Conservation (phyloP, 176 grass and related monocot species). For the Pontederia paniculata region DNA sequence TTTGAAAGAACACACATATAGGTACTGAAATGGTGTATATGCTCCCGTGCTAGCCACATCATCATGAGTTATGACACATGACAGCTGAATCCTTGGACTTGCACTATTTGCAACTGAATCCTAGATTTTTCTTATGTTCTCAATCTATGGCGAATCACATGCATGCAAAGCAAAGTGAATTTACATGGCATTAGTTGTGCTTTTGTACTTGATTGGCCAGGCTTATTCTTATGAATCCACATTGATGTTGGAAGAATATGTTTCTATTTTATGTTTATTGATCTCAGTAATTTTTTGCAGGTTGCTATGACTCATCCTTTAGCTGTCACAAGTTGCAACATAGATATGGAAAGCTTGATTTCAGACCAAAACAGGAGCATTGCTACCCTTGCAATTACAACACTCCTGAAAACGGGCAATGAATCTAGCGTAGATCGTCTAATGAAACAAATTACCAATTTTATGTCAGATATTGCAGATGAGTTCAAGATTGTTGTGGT, state of each 20-base stretch:
- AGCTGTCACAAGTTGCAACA: slow-evolving; percentile 97
- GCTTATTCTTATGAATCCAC: no score
- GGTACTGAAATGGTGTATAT: no score
- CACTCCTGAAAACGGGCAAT: slow-evolving; percentile 91
- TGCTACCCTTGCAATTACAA: slow-evolving; percentile 94
- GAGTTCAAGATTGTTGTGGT: slow-evolving; percentile 99
- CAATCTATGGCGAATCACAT: no score
- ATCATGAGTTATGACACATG: no score
- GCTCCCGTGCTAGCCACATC: no score
- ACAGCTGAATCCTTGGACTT: no score
- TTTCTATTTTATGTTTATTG: slow-evolving; percentile 11
- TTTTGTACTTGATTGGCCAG: no score
- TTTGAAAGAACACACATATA: no score
- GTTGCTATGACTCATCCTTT: slow-evolving; percentile 93
- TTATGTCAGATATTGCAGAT: slow-evolving; percentile 97
- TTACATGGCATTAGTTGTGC: no score
- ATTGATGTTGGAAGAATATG: neutral
- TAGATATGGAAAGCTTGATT: slow-evolving; percentile 99
- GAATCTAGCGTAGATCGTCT: slow-evolving; percentile 97
- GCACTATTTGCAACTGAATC: no score
- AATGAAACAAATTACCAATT: slow-evolving; percentile 99
- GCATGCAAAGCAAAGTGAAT: no score
- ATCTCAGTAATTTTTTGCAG: slow-evolving; percentile 27
- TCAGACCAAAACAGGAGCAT: slow-evolving; percentile 98
- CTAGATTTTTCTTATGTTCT: no score